A percentile compares a stretch with the other conserved stretches of the same genome.
phyloP scores from a whole-genome alignment of 208 protist genomes.

The Crithidia brevicula region DNA sequence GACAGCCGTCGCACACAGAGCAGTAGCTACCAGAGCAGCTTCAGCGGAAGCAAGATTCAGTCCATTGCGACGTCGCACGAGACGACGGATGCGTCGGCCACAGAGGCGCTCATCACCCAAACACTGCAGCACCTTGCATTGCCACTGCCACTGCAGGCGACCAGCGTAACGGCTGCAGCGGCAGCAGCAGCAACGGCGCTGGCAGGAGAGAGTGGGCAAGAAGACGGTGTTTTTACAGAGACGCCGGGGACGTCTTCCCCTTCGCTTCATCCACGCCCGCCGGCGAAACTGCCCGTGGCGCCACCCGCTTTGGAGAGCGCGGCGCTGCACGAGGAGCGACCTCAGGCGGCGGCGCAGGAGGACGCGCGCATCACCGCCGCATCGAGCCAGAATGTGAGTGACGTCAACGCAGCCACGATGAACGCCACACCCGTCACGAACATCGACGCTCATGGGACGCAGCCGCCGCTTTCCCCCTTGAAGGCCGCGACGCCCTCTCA shows the following conservation, averaged over 20 bases:
- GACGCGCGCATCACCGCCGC: neutral
- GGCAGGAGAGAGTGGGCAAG: too few species aligned
- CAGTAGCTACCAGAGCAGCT: constrained; percentile 14
- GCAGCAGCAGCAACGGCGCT: too few species aligned
- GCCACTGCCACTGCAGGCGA: neutral
- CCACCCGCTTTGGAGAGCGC: too few species aligned
- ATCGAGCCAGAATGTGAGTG: neutral
- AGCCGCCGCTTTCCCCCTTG: neutral
- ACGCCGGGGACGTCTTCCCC: too few species aligned
- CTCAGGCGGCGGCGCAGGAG: too few species aligned
- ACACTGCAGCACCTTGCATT: neutral
- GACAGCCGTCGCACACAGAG: constrained; percentile 11
- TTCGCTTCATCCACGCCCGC: too few species aligned
- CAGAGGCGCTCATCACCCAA: neutral
- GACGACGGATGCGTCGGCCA: neutral
- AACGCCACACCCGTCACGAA: neutral
- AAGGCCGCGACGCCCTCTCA: too few species aligned
- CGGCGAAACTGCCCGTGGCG: too few species aligned
- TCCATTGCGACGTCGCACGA: neutral
- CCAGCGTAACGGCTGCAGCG: too few species aligned
- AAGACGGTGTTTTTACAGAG: too few species aligned
- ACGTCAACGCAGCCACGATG: neutral
- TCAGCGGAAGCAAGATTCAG: constrained; percentile 13
- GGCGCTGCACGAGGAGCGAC: too few species aligned
- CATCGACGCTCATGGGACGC: neutral